Percentiles rank a stretch among this genome's conserved stretches.
Conservation (phyloP, 305 asterid species). For the Solanum hybrid region DNA sequence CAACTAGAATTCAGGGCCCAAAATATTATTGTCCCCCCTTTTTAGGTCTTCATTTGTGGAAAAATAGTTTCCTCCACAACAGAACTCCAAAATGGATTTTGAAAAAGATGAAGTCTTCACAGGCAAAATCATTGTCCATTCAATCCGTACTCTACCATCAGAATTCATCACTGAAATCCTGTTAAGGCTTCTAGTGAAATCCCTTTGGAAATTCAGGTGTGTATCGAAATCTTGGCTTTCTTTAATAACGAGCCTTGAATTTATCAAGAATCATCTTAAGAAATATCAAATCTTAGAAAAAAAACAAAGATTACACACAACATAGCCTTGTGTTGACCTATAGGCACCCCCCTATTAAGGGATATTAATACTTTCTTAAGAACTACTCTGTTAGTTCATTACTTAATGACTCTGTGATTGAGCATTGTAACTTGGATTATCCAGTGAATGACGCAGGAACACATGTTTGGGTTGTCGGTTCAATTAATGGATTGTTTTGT, state of each 20-base stretch:
- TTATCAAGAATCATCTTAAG: not conserved
- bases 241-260: not conserved
- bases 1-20: not conserved
- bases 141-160: not conserved
- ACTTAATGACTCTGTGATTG: conserved; percentile 3
- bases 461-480: not conserved
- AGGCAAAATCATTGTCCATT: not conserved
- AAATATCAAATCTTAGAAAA: not conserved
- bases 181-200: not conserved
- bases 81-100: not conserved
- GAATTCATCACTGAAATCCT: not conserved
- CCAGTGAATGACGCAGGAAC: not conserved
- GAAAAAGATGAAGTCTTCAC: not conserved
- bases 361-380: not conserved
- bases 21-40: not conserved
- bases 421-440: not conserved
- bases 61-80: not conserved
- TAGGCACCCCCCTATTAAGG: conserved; percentile 9
- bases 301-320: not conserved
- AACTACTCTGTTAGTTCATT: no score
- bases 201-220: not conserved
- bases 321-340: not conserved
- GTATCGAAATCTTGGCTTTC: not conserved
- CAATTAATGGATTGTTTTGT: not conserved
- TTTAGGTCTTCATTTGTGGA: not conserved